Evolutionary conservation across 2,329 filamentous ascomycete genomes (phyloP).

Genomic region (Nakataea oryzae): DNA sequence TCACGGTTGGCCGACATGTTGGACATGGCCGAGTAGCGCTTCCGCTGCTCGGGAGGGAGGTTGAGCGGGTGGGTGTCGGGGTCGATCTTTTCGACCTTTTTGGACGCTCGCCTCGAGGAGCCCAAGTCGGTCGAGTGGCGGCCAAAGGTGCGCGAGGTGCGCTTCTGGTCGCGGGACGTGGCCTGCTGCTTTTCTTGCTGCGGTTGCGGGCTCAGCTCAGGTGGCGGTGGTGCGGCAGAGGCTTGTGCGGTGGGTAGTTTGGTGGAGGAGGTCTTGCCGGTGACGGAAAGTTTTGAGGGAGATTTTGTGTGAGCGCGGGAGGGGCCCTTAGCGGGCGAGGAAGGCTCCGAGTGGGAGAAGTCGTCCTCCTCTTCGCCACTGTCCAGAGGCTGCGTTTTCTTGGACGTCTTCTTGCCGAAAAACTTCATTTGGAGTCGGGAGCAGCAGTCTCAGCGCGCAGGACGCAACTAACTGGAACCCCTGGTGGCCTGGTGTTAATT

Average conservation of each 20-base stretch:
- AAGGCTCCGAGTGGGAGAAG: constrained; percentile 21
- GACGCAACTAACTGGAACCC: background rate
- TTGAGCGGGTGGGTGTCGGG: constrained; percentile 79
- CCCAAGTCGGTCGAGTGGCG: constrained; percentile 38
- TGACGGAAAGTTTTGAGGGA: constrained; percentile 8
- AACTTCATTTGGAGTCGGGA: constrained; percentile 34
- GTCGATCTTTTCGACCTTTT: constrained; percentile 49
- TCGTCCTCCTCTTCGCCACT: constrained; percentile 24
- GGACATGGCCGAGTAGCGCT: constrained; percentile 61
- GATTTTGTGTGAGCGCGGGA: constrained; percentile 14
- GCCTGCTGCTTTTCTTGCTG: background rate
- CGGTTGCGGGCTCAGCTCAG: background rate
- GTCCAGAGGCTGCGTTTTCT: constrained; percentile 25
- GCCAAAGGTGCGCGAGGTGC: constrained; percentile 27
- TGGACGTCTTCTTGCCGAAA: constrained; percentile 36
- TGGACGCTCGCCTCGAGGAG: constrained; percentile 30
- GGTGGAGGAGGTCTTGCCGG: constrained; percentile 18
- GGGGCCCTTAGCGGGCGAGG: constrained; percentile 12
- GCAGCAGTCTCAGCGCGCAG: background rate
- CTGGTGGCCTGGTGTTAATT: background rate
- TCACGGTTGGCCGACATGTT: constrained; percentile 44
- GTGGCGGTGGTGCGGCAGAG: background rate
- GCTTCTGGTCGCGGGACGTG: constrained; percentile 12
- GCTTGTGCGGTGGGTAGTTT: background rate
- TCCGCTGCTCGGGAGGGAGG: constrained; percentile 78